Percentiles rank a stretch among this genome's conserved stretches.
phyloP scores from a whole-genome alignment of 306 rosid genomes.

The Corylus heterophylla region DNA sequence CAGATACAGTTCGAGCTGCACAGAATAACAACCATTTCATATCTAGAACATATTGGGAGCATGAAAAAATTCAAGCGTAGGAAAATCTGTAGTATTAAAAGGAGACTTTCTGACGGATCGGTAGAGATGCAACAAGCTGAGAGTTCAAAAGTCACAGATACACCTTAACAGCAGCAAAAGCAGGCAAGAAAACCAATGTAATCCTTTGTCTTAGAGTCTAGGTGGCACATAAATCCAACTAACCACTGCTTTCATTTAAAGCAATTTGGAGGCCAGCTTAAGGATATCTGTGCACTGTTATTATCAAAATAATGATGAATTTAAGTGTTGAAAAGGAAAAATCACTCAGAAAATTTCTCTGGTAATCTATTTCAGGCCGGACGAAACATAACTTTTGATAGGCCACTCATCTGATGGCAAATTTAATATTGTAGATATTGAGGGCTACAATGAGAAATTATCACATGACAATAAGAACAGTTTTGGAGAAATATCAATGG shows the following conservation, averaged over 20 bases:
- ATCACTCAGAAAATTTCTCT: not conserved
- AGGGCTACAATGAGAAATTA: not conserved
- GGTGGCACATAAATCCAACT: not conserved
- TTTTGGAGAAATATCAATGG: not conserved
- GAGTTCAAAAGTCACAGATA: not conserved
- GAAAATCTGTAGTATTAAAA: not conserved
- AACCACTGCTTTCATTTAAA: too few relatives aligned
- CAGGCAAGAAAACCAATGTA: not conserved
- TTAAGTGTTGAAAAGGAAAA: not conserved
- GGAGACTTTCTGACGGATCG: not conserved
- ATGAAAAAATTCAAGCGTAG: not conserved
- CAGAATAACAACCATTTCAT: constrained; percentile 12
- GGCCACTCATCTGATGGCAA: not conserved
- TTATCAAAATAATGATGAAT: not conserved
- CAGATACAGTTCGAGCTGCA: constrained; percentile 61
- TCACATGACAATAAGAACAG: too few relatives aligned
- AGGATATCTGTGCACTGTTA: not conserved
- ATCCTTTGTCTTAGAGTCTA: not conserved
- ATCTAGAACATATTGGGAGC: not conserved
- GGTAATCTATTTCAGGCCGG: not conserved
- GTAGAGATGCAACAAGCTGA: not conserved
- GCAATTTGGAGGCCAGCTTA: too few relatives aligned
- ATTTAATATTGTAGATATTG: not conserved
- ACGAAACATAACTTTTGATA: too few relatives aligned
- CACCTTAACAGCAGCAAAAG: not conserved